Conservation (phyloP, 164 flowering plant species). For the Echeveria elegans region DNA sequence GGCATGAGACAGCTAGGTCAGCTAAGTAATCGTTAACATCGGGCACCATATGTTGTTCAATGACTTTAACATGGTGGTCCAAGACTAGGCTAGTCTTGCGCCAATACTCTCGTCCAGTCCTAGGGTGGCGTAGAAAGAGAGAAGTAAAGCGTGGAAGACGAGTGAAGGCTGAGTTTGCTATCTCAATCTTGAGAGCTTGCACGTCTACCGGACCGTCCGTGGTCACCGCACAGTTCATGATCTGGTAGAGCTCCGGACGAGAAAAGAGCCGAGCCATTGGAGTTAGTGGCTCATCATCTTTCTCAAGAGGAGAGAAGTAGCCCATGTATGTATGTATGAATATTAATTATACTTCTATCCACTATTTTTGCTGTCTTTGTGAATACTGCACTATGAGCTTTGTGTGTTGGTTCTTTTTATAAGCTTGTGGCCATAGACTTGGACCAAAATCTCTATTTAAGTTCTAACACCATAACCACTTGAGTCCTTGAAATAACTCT, state of each 20-base stretch:
- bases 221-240: conserved; percentile 37
- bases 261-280: conserved; percentile 48
- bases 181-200: conserved; percentile 18
- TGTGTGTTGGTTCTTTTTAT: too few species aligned
- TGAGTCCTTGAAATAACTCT: too few species aligned
- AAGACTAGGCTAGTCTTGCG: conserved; percentile 28
- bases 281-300: conserved; percentile 35
- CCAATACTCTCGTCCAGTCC: conserved; percentile 45
- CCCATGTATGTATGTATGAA: neutral
- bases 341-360: too few species aligned
- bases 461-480: too few species aligned
- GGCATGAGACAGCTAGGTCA: conserved; percentile 37
- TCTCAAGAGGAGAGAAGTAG: neutral
- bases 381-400: too few species aligned
- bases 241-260: conserved; percentile 26
- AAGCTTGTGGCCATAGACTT: too few species aligned
- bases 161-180: conserved; percentile 24
- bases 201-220: conserved; percentile 24
- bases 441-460: too few species aligned
- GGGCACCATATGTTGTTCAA: neutral
- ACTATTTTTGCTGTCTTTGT: too few species aligned
- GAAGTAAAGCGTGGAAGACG: conserved; percentile 55
- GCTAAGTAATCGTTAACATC: conserved; percentile 42
- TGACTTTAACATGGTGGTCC: conserved; percentile 37
- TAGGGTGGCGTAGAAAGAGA: conserved; percentile 33